Percentiles rank a stretch among this genome's conserved stretches.
Conservation (phyloP, 225 moss, liverwort and hornwort genomes). For the Polytrichum formosum region DNA sequence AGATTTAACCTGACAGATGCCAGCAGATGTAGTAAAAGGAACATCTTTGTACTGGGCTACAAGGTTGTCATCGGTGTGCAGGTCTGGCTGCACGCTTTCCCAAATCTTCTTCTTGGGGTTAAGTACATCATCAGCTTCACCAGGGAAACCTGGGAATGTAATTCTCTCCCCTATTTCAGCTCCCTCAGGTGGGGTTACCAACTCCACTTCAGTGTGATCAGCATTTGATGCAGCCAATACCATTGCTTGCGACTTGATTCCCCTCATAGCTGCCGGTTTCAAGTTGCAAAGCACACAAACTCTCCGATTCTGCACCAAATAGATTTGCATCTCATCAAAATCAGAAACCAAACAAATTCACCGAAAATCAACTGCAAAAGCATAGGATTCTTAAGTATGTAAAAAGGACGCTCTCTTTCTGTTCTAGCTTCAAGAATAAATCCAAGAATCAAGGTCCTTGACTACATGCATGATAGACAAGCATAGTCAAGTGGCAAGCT, state of each 20-base stretch:
- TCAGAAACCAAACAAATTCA: too few relatives aligned
- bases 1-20: slow-evolving; percentile 67
- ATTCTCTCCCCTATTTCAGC: slow-evolving; percentile 66
- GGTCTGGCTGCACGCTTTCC: slow-evolving; percentile 80
- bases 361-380: too few relatives aligned
- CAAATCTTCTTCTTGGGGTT: slow-evolving; percentile 94
- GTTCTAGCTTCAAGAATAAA: too few relatives aligned
- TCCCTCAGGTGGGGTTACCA: slow-evolving; percentile 68
- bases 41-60: slow-evolving; percentile 72
- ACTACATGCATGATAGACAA: too few relatives aligned
- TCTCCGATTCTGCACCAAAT: slow-evolving; percentile 50
- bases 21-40: slow-evolving; percentile 76
- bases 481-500: too few relatives aligned
- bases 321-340: neutral
- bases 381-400: too few relatives aligned
- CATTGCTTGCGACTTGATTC: slow-evolving; percentile 92
- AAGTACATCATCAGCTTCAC: slow-evolving; percentile 72
- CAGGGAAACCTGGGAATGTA: slow-evolving; percentile 60
- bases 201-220: slow-evolving; percentile 74
- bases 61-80: slow-evolving; percentile 59
- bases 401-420: too few relatives aligned
- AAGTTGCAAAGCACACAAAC: slow-evolving; percentile 91
- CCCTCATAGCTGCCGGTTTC: slow-evolving; percentile 88
- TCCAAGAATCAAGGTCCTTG: too few relatives aligned
- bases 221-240: slow-evolving; percentile 73